Base-by-base conservation (phyloP, 345 rosid species). In the Eucalyptus pauciflora region DNA sequence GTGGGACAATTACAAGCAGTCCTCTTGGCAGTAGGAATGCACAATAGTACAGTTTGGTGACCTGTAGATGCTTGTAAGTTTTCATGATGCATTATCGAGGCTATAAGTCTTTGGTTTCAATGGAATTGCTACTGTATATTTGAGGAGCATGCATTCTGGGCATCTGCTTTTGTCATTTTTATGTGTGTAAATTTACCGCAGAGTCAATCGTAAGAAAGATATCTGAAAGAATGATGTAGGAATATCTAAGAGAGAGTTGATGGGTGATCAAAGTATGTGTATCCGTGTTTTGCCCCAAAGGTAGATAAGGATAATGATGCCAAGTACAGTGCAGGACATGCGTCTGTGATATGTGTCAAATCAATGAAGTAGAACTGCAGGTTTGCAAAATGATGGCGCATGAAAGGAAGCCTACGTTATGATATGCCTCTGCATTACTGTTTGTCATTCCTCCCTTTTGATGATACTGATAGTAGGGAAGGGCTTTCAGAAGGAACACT, bases 1-100 rank as follows among this genome's bases (percentile, higher is more conserved):
- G 56, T 95, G 98, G 99, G 99, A 97, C 88, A 95, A 95, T 80
- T 95, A 94, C 91, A 96, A 92, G 92, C 98, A 95, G 56, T 87
- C 95, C 41, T 92, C 97, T 86, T 96, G 99, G 99, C 97, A 95
- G 91, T 95, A 98, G 93, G 85, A 91, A 76, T 88, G 80, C 91
- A 56, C 83, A 37, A 76, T 76, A 37, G 83, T 37, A 76, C 87
- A 90, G 60, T 89, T 86, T 87, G 64, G 92, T 90, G 91, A 85
- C 90, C 91, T 89, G 54, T 87, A 86, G 87, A 91, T 90, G 88
- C 92, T 87, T 91, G 97, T 94, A 92, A 92, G 95, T 91, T 85
- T 69, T 86, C 86, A 20, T 54, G 51, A 48, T 91, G 83, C 83
- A 76, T 76, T 20, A 41, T 76, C 15, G 15, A 76, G 83, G 46